phyloP scores from a whole-genome alignment of 2,329 filamentous ascomycete species.

The Cordyceps tenuipes region DNA sequence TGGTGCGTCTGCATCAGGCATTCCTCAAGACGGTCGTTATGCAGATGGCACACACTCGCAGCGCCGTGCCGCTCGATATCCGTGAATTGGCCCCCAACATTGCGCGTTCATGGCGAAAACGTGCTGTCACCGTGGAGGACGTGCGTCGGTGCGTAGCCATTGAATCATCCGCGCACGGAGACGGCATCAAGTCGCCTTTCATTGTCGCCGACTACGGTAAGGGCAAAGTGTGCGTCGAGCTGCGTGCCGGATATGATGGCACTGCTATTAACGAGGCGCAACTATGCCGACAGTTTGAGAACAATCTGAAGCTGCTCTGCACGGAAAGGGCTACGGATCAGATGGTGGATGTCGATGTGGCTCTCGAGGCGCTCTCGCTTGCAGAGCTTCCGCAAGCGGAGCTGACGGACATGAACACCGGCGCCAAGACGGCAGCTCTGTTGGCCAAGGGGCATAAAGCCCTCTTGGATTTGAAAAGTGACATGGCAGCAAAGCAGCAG shows the following conservation, averaged over 20 bases:
- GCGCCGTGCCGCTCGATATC: slow-evolving; percentile 54
- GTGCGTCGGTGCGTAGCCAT: slow-evolving; percentile 59
- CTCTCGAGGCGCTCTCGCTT: slow-evolving; percentile 48
- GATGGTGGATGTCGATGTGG: slow-evolving; percentile 30
- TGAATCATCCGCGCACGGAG: slow-evolving; percentile 32
- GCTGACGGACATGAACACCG: slow-evolving; percentile 24
- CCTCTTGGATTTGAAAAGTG: slow-evolving; percentile 59
- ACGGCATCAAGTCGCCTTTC: slow-evolving; percentile 27
- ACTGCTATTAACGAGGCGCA: slow-evolving; percentile 40
- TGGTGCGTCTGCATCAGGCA: slow-evolving; percentile 55
- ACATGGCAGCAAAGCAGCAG: slow-evolving; percentile 45
- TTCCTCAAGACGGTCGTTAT: slow-evolving; percentile 62
- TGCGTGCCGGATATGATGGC: slow-evolving; percentile 30
- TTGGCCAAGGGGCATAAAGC: slow-evolving; percentile 59
- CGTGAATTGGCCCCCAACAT: slow-evolving; percentile 52
- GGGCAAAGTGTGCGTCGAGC: slow-evolving; percentile 51
- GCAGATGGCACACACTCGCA: slow-evolving; percentile 62
- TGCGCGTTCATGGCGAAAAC: slow-evolving; percentile 64
- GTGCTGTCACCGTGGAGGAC: slow-evolving; percentile 56
- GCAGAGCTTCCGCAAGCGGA: slow-evolving; percentile 30
- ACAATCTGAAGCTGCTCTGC: slow-evolving; percentile 42
- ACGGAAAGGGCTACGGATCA: slow-evolving; percentile 23
- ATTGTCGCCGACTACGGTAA: slow-evolving; percentile 44
- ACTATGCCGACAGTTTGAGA: slow-evolving; percentile 46
- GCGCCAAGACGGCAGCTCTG: slow-evolving; percentile 43